Evolutionary conservation across 352 stramenopile genomes (phyloP).

Genomic region (Thraustochytrium striatum): DNA sequence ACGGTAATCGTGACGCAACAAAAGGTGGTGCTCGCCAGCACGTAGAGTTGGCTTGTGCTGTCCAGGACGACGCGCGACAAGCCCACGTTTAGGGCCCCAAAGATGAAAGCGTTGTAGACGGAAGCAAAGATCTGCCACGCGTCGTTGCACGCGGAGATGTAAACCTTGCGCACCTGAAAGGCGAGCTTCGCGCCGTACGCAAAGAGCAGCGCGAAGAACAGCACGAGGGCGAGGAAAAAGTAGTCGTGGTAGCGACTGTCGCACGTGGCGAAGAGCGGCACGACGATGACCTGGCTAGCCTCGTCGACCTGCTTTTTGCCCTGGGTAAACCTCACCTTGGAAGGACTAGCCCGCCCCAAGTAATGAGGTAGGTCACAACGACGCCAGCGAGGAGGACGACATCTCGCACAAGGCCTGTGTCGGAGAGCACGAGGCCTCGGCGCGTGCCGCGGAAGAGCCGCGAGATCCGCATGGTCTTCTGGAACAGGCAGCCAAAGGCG

Average conservation of each 20-base stretch:
- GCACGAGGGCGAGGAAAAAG: not conserved
- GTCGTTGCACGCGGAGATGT: not conserved
- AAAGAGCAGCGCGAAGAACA: not conserved
- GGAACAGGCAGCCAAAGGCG: not conserved
- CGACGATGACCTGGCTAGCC: not conserved
- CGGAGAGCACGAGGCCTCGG: not conserved
- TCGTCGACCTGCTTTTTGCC: not conserved
- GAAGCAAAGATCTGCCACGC: not conserved
- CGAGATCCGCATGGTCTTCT: not conserved
- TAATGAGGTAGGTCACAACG: not conserved
- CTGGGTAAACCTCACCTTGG: not conserved
- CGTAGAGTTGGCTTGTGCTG: not conserved
- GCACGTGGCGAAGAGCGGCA: not conserved
- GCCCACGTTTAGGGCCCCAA: not conserved
- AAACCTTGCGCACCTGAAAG: not conserved
- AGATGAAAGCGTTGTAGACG: not conserved
- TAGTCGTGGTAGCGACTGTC: not conserved
- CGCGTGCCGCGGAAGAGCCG: not conserved
- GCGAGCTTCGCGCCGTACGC: not conserved
- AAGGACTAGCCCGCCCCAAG: not conserved
- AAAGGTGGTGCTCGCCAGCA: not conserved
- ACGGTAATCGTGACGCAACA: not conserved
- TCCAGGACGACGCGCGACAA: not conserved
- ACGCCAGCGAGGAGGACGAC: not conserved
- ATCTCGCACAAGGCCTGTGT: not conserved